Conservation (phyloP, 345 rosid species). For the Populus ilicifolia region DNA sequence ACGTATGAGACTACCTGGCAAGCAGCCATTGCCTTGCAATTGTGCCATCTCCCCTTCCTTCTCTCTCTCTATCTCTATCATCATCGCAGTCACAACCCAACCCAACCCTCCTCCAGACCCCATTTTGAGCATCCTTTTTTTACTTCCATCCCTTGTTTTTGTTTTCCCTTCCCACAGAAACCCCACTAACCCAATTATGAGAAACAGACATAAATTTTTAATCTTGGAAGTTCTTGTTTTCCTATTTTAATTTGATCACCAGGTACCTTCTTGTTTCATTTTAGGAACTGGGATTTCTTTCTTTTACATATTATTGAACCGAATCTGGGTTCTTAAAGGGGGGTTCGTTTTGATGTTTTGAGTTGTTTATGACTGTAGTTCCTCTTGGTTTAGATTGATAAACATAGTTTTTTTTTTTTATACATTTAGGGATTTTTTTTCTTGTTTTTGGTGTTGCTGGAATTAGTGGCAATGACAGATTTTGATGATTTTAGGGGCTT, state of each 20-base stretch:
- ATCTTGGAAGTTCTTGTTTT: neutral
- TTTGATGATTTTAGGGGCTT: conserved; percentile 20
- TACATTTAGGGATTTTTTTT: neutral
- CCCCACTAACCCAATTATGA: neutral
- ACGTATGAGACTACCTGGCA: conserved; percentile 73
- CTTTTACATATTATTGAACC: neutral
- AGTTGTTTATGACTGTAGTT: neutral
- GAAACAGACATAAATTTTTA: neutral
- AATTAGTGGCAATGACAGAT: conserved; percentile 3
- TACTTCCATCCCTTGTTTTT: neutral
- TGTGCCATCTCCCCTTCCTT: conserved; percentile 10
- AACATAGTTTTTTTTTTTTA: neutral
- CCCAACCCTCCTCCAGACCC: neutral
- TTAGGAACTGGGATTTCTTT: neutral
- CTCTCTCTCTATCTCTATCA: neutral
- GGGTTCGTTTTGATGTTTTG: neutral
- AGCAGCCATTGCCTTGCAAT: conserved; percentile 44
- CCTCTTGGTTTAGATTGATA: neutral
- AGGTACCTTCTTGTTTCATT: neutral
- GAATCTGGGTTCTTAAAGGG: neutral
- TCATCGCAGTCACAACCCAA: neutral
- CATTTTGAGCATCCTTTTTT: neutral
- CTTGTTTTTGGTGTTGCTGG: neutral
- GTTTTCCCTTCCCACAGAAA: neutral
- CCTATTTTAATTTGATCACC: neutral